Evolutionary conservation across 2,329 filamentous ascomycete genomes (phyloP).

Genomic region (Phaeosphaeriaceae sp.): DNA sequence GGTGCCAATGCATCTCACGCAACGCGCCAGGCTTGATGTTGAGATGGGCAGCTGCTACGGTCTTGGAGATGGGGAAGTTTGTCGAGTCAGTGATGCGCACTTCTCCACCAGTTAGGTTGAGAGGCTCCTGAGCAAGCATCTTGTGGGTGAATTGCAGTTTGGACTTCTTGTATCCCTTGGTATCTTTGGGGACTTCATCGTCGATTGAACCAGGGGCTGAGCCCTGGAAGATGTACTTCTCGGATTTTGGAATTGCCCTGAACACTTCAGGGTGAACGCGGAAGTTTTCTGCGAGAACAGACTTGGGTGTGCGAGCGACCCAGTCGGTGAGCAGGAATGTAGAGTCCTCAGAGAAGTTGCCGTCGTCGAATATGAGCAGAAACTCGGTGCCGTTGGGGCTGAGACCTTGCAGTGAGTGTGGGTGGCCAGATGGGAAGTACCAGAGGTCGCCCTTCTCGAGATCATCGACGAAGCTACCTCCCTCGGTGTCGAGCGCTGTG

Average conservation of each 20-base stretch:
- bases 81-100: constrained; percentile 79
- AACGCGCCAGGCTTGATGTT: constrained; percentile 75
- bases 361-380: constrained; percentile 69
- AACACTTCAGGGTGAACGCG: constrained; percentile 76
- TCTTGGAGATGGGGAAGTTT: constrained; percentile 78
- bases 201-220: constrained; percentile 69
- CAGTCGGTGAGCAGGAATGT: constrained; percentile 79
- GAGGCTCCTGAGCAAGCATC: constrained; percentile 74
- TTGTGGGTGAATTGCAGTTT: constrained; percentile 74
- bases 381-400: constrained; percentile 72
- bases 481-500: constrained; percentile 77
- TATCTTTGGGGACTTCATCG: constrained; percentile 66
- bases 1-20: constrained; percentile 86
- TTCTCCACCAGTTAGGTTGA: constrained; percentile 71
- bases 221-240: constrained; percentile 83
- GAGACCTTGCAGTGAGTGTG: constrained; percentile 78
- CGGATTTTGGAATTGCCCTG: constrained; percentile 67
- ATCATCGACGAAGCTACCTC: constrained; percentile 79
- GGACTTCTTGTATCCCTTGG: constrained; percentile 70
- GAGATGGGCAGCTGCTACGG: constrained; percentile 75
- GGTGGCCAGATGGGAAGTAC: constrained; percentile 82
- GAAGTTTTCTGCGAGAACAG: constrained; percentile 78
- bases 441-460: constrained; percentile 78
- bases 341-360: constrained; percentile 68
- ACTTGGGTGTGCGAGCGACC: constrained; percentile 76